Evolutionary conservation across 805 yeast species (phyloP).

Genomic region (Wickerhamiella shivajii): DNA sequence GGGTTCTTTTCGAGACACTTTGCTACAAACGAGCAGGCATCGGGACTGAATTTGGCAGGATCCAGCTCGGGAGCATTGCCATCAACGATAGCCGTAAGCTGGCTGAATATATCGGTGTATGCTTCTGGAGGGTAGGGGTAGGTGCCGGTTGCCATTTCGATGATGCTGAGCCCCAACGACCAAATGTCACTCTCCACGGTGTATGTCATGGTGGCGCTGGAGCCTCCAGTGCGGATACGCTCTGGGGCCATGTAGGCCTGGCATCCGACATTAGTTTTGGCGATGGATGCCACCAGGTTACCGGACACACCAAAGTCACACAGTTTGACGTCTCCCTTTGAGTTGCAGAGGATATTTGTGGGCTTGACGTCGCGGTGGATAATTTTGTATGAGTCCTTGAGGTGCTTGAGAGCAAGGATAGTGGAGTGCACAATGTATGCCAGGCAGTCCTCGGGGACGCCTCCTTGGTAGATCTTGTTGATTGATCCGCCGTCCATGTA

Average conservation of each 20-base stretch:
- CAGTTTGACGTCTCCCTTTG: slow-evolving; percentile 73
- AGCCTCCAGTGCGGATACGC: slow-evolving; percentile 38
- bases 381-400: slow-evolving; percentile 81
- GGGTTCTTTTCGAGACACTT: slow-evolving; percentile 65
- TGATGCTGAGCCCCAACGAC: slow-evolving; percentile 77
- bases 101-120: slow-evolving; percentile 77
- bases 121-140: slow-evolving; percentile 98
- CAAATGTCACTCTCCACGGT: slow-evolving; percentile 92
- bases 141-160: slow-evolving; percentile 79
- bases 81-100: slow-evolving; percentile 90
- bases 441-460: slow-evolving; percentile 63
- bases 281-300: slow-evolving; percentile 84
- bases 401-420: slow-evolving; percentile 62
- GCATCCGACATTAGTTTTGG: slow-evolving; percentile 92
- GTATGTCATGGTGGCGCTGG: slow-evolving; percentile 44
- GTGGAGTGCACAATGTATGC: slow-evolving; percentile 72
- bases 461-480: slow-evolving; percentile 69
- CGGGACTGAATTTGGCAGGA: slow-evolving; percentile 42
- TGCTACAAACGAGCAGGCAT: slow-evolving; percentile 69
- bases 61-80: slow-evolving; percentile 83
- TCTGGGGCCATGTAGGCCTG: slow-evolving; percentile 99
- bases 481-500: slow-evolving; percentile 94
- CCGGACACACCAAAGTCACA: slow-evolving; percentile 97
- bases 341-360: slow-evolving; percentile 74
- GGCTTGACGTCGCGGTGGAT: slow-evolving; percentile 97